Conservation (phyloP, 192 early-diverging fungal species). For the Funneliformis geosporum region DNA sequence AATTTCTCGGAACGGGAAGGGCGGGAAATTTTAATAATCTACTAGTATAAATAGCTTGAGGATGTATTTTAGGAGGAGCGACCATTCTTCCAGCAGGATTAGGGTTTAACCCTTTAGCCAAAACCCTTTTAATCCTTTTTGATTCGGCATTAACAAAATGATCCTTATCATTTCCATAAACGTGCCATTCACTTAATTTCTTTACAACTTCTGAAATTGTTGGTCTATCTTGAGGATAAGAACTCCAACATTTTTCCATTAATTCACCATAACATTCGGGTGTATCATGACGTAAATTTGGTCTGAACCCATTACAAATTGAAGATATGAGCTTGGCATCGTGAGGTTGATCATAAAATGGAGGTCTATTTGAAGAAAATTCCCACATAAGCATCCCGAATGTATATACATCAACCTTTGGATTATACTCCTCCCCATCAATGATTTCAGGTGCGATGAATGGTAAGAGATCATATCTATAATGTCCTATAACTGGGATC, state of each 20-base stretch:
- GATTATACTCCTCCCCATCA: not conserved
- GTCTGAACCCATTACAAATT: not conserved
- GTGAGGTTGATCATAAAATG: constrained; percentile 25
- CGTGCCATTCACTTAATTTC: constrained; percentile 3
- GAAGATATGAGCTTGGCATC: not conserved
- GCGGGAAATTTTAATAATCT: constrained; percentile 25
- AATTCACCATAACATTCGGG: constrained; percentile 23
- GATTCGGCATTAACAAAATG: constrained; percentile 1
- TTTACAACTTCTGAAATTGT: constrained; percentile 4
- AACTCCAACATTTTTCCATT: constrained; percentile 16
- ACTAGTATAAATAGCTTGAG: constrained; percentile 29
- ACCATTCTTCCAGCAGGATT: not conserved
- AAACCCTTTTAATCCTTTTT: constrained; percentile 3
- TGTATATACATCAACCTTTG: constrained; percentile 22
- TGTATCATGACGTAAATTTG: not conserved
- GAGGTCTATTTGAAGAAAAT: constrained; percentile 19
- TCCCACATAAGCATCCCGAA: constrained; percentile 33
- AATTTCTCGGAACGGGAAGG: not conserved
- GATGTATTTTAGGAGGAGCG: constrained; percentile 16
- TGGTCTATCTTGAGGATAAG: not conserved
- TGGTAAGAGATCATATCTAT: constrained; percentile 21
- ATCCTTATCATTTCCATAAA: constrained; percentile 1
- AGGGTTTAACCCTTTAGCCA: not conserved
- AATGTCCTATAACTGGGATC: constrained; percentile 30
- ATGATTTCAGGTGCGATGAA: constrained; percentile 27